These are phyloP conservation scores for Termitomyces sp. DNA, from an alignment of 768 basidiomycete genomes.

Conservation along the genomic window DNA sequence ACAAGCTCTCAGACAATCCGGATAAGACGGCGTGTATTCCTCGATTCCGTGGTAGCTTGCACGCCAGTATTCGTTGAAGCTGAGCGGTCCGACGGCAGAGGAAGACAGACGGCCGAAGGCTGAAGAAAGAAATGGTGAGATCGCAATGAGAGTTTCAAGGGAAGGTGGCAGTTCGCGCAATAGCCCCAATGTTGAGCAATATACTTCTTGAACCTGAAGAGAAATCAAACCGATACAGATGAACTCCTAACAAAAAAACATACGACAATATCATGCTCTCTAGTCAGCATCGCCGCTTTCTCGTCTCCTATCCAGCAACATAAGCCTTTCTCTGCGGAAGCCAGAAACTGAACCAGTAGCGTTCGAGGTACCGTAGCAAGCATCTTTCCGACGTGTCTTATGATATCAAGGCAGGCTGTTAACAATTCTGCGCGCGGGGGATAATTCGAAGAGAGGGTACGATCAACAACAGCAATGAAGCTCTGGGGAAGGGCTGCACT, in stretches of 20 bases:
- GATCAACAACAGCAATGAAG: conserved; percentile 23
- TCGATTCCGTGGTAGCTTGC: conserved; percentile 41
- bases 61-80: conserved; percentile 57
- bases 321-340: conserved; percentile 30
- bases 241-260: conserved; percentile 11
- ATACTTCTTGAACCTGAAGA: conserved; percentile 32
- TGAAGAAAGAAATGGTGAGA: conserved; percentile 43
- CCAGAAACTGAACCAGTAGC: conserved; percentile 29
- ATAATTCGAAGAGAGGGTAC: conserved; percentile 29
- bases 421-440: conserved; percentile 21
- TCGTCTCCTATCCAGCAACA: conserved; percentile 51
- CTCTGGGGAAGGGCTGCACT: conserved; percentile 12
- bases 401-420: conserved; percentile 26
- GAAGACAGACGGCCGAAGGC: conserved; percentile 38
- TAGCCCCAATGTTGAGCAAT: conserved; percentile 34
- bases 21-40: conserved; percentile 31
- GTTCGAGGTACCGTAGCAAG: conserved; percentile 21
- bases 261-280: conserved; percentile 46
- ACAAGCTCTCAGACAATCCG: conserved; percentile 38
- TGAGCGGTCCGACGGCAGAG: conserved; percentile 43
- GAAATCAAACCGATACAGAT: not conserved
- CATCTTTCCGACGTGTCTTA: conserved; percentile 27
- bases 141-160: conserved; percentile 28
- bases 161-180: conserved; percentile 36
- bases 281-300: conserved; percentile 27